Conservation (phyloP, 495 filamentous ascomycete genomes). For the Neurospora sp. region DNA sequence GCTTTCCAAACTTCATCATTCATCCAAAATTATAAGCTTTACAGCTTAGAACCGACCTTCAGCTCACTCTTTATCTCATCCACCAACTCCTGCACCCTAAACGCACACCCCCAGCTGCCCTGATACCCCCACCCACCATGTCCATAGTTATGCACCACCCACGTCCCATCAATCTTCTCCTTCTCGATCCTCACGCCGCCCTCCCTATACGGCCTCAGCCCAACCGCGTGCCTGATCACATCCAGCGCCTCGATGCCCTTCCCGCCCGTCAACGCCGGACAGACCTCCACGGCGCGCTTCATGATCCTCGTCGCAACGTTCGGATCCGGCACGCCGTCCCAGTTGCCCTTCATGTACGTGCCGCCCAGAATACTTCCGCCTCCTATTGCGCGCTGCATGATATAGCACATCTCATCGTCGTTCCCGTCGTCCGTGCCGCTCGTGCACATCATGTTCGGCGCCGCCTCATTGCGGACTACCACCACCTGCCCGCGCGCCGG, state of each 20-base stretch:
- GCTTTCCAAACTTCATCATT: not conserved
- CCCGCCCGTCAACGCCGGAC: slow-evolving; percentile 64
- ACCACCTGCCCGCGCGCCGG: slow-evolving; percentile 84
- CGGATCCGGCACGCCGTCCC: slow-evolving; percentile 73
- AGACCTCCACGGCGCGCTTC: slow-evolving; percentile 64
- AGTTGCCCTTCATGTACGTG: slow-evolving; percentile 71
- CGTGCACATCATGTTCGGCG: slow-evolving; percentile 55
- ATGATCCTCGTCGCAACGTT: slow-evolving; percentile 81
- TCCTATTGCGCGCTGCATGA: slow-evolving; percentile 74
- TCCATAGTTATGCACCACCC: slow-evolving; percentile 92
- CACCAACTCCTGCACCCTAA: slow-evolving; percentile 59
- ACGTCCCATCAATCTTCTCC: slow-evolving; percentile 58
- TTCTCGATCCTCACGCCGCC: slow-evolving; percentile 75
- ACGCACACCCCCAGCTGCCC: slow-evolving; percentile 72
- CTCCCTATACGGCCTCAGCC: slow-evolving; percentile 66
- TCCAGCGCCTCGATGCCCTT: slow-evolving; percentile 69
- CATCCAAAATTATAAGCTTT: not conserved
- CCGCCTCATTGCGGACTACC: slow-evolving; percentile 72
- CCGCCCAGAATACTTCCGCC: slow-evolving; percentile 79
- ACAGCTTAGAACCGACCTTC: slow-evolving; percentile 10
- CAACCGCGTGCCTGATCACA: slow-evolving; percentile 84
- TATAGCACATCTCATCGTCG: slow-evolving; percentile 69
- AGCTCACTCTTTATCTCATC: slow-evolving; percentile 36
- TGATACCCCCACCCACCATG: slow-evolving; percentile 94
- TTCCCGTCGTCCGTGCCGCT: slow-evolving; percentile 71